A percentile compares a stretch with the other conserved stretches of the same genome.
phyloP scores from a whole-genome alignment of 805 yeast genomes.

The Wilhelminamyces savonicus region DNA sequence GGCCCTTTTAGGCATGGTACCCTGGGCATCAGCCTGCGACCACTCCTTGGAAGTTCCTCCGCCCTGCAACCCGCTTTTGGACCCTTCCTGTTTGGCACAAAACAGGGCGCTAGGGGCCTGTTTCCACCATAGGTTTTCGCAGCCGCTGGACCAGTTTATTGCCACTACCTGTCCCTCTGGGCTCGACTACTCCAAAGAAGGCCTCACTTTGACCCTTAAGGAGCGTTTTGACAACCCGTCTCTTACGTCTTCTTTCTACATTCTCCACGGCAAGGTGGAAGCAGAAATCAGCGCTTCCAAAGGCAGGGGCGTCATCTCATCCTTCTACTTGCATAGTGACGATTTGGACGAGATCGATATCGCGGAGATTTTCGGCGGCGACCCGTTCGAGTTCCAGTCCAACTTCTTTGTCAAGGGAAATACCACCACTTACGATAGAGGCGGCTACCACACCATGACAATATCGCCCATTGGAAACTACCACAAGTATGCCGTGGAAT shows the following conservation, averaged over 20 bases:
- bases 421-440: slow-evolving; percentile 27
- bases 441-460: slow-evolving; percentile 22
- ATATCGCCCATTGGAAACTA: slow-evolving; percentile 18
- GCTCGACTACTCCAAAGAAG: slow-evolving; percentile 6
- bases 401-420: slow-evolving; percentile 38
- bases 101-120: too few species aligned
- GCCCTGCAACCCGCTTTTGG: too few species aligned
- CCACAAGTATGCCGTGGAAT: slow-evolving; percentile 28
- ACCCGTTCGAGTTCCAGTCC: slow-evolving; percentile 22
- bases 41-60: too few species aligned
- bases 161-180: slow-evolving; percentile 4
- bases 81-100: too few species aligned
- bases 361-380: slow-evolving; percentile 34
- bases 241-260: slow-evolving; percentile 20
- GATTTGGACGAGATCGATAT: slow-evolving; percentile 39
- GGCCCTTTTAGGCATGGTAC: too few species aligned
- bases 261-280: slow-evolving; percentile 31
- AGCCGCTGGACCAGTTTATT: slow-evolving; percentile 2
- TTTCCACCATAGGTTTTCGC: too few species aligned
- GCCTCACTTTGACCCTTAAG: slow-evolving; percentile 7
- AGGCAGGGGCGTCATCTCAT: slow-evolving; percentile 32
- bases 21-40: too few species aligned
- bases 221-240: slow-evolving; percentile 27
- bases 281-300: slow-evolving; percentile 26
- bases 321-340: slow-evolving; percentile 36